These are phyloP conservation scores for Abelmoschus esculentus DNA, from an alignment of 345 rosid species.

Conservation along the genomic window DNA sequence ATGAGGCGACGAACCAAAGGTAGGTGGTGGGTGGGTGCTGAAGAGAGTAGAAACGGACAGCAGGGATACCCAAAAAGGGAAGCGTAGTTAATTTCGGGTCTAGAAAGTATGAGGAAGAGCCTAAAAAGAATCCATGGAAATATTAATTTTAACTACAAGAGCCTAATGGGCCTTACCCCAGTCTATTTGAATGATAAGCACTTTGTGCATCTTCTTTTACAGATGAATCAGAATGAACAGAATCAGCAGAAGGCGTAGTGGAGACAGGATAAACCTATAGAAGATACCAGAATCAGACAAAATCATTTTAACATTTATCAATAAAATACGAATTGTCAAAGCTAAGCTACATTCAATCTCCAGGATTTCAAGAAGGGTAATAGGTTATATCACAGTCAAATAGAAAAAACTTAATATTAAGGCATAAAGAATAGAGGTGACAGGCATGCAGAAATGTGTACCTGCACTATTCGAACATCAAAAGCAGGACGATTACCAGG, in stretches of 20 bases:
- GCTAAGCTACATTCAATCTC: background rate
- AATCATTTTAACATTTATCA: background rate
- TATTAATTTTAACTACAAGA: constrained; percentile 1
- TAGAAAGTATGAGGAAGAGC: constrained; percentile 4
- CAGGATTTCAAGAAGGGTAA: background rate
- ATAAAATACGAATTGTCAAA: background rate
- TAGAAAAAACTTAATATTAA: background rate
- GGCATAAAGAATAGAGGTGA: background rate
- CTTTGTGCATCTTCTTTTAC: constrained; percentile 76
- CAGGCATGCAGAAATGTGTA: constrained; percentile 8
- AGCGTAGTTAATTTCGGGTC: background rate
- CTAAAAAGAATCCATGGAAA: background rate
- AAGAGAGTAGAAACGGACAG: constrained; percentile 15
- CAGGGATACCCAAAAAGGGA: constrained; percentile 6
- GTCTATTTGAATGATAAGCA: constrained; percentile 45
- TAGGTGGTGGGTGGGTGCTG: constrained; percentile 79
- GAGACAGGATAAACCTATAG: constrained; percentile 54
- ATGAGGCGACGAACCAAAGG: constrained; percentile 85
- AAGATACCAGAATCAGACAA: background rate
- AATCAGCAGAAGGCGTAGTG: constrained; percentile 38
- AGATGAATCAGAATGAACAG: constrained; percentile 42
- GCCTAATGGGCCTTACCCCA: constrained; percentile 42
- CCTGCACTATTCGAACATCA: constrained; percentile 90
- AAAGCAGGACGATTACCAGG: constrained; percentile 72
- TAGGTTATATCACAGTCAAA: background rate